phyloP scores from a whole-genome alignment of 805 yeast species.

The Cyberlindnera xylosilytica region DNA sequence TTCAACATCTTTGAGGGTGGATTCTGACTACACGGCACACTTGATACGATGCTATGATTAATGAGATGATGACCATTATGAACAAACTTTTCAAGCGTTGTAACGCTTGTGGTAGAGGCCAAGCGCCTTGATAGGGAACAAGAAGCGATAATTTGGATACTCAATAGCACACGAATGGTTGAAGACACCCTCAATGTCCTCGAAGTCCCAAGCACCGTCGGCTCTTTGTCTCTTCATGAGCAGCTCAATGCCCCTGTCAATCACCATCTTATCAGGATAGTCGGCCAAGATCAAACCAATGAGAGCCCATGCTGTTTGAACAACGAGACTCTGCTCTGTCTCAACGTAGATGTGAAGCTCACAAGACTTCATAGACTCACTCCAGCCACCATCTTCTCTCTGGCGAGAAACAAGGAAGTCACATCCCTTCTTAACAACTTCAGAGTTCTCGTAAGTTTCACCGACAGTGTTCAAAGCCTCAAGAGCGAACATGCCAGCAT shows the following conservation, averaged over 20 bases:
- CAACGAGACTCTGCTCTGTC: conserved; percentile 59
- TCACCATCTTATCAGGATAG: conserved; percentile 66
- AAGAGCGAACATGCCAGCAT: conserved; percentile 96
- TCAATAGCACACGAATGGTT: conserved; percentile 93
- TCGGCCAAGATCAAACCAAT: conserved; percentile 78
- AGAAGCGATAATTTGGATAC: conserved; percentile 87
- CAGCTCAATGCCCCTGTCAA: conserved; percentile 60
- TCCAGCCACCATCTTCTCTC: conserved; percentile 93
- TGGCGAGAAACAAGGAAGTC: conserved; percentile 78
- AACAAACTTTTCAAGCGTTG: not conserved
- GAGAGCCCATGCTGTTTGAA: conserved; percentile 91
- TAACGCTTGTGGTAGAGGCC: conserved; percentile 54
- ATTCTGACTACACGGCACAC: not conserved
- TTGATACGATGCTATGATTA: not conserved
- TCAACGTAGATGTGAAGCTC: conserved; percentile 77
- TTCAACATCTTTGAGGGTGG: not conserved
- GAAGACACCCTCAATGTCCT: conserved; percentile 92
- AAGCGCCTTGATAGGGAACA: conserved; percentile 89
- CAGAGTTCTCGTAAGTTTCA: conserved; percentile 57
- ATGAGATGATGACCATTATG: conserved; percentile 1
- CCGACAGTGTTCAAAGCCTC: conserved; percentile 83
- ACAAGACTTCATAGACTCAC: conserved; percentile 88
- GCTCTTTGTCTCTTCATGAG: conserved; percentile 62
- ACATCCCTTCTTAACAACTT: conserved; percentile 69
- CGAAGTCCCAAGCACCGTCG: conserved; percentile 84